Conservation (phyloP, 768 basidiomycete genomes). For the Obba rivulosa region DNA sequence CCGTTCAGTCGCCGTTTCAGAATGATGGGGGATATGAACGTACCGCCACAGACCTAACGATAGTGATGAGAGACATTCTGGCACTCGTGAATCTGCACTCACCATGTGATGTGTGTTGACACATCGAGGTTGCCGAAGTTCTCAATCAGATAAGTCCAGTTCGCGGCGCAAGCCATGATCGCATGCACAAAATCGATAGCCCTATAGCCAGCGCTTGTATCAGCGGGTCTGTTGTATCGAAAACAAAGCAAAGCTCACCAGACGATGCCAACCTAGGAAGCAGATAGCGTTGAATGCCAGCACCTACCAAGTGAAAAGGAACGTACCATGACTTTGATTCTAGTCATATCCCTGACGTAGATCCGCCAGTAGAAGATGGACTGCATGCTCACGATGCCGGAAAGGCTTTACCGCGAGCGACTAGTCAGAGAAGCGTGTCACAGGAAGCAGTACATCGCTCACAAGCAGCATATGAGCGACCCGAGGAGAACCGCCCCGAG, state of each 20-base stretch:
- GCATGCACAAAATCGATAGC: slow-evolving; percentile 21
- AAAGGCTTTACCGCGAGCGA: slow-evolving; percentile 10
- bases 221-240: too few relatives aligned
- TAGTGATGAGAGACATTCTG: neutral
- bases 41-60: slow-evolving; percentile 8
- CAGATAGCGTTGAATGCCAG: neutral
- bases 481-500: too few relatives aligned
- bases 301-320: too few relatives aligned
- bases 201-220: slow-evolving; percentile 5
- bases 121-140: slow-evolving; percentile 14
- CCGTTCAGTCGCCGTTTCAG: too few relatives aligned
- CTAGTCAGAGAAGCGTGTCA: too few relatives aligned
- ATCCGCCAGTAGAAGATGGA: slow-evolving; percentile 17
- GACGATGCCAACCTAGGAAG: slow-evolving; percentile 12
- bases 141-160: slow-evolving; percentile 19
- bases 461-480: too few relatives aligned
- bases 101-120: slow-evolving; percentile 17
- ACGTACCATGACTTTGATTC: slow-evolving; percentile 17
- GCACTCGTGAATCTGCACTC: neutral
- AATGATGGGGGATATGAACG: too few relatives aligned
- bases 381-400: slow-evolving; percentile 23
- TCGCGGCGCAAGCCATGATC: slow-evolving; percentile 14
- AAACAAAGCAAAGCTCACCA: slow-evolving; percentile 8
- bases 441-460: too few relatives aligned
- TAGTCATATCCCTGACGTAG: slow-evolving; percentile 12